Conservation (phyloP, 108 stramenopile species). For the Skeletonema tropicum region DNA sequence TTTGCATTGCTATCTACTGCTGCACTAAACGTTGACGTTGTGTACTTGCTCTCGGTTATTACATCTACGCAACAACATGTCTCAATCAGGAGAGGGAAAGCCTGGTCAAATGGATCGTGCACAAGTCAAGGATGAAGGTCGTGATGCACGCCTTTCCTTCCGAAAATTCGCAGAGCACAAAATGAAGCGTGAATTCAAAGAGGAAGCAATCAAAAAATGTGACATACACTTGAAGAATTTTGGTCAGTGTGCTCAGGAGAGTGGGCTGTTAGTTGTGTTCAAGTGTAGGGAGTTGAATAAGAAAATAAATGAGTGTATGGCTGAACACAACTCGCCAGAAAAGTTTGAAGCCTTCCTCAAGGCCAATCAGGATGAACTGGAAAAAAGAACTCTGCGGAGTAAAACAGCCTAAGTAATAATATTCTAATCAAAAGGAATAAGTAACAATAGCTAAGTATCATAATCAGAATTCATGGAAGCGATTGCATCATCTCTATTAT, state of each 20-base stretch:
- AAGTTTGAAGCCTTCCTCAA: conserved; percentile 77
- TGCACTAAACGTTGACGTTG: too few species aligned
- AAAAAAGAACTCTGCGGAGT: conserved; percentile 44
- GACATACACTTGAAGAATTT: conserved; percentile 69
- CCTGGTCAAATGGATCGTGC: conserved; percentile 14
- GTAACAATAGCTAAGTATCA: not conserved
- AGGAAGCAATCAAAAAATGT: conserved; percentile 80
- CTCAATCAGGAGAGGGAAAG: conserved; percentile 16
- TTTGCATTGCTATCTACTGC: too few species aligned
- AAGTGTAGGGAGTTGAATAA: conserved; percentile 74
- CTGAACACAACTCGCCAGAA: conserved; percentile 80
- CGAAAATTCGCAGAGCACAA: conserved; percentile 83
- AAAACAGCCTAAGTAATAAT: conserved; percentile 19
- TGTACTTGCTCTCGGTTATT: too few species aligned
- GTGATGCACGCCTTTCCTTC: conserved; percentile 64
- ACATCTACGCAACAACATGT: conserved; percentile 5
- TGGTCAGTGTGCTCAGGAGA: conserved; percentile 82
- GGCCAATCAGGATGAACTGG: conserved; percentile 60
- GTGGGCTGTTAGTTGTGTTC: conserved; percentile 84
- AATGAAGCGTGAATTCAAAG: conserved; percentile 84
- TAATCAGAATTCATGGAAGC: not conserved
- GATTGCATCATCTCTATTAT: not conserved
- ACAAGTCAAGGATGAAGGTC: conserved; percentile 50
- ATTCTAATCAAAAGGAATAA: not conserved
- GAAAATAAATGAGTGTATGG: conserved; percentile 85